Evolutionary conservation across 1,139 yeast species (phyloP).

Genomic region (Saccharomycopsis hybrid): DNA sequence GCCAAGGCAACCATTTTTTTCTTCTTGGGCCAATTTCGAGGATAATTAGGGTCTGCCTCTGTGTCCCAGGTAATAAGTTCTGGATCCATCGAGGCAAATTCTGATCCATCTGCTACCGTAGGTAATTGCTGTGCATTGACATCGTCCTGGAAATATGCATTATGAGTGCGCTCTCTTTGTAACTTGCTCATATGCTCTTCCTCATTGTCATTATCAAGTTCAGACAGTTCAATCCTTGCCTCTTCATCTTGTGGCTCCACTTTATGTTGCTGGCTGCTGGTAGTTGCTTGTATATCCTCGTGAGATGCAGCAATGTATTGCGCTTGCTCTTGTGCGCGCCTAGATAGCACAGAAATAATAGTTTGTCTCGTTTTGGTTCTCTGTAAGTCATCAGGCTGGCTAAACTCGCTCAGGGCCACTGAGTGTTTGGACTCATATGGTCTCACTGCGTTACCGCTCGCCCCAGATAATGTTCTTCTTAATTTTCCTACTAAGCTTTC

Average conservation of each 20-base stretch:
- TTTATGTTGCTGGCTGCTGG: no score
- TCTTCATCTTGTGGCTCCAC: no score
- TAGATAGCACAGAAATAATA: slow-evolving; percentile 15
- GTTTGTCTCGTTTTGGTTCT: slow-evolving; percentile 15
- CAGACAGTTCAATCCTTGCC: background rate
- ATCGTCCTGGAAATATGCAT: background rate
- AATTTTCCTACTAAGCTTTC: background rate
- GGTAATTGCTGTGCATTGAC: slow-evolving; percentile 29
- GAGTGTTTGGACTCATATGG: no score
- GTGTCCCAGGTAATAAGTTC: slow-evolving; percentile 65
- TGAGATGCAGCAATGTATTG: background rate
- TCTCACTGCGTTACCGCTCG: no score
- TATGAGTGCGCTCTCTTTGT: background rate
- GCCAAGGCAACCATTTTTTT: slow-evolving; percentile 39
- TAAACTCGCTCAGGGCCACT: no score
- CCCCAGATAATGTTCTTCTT: background rate
- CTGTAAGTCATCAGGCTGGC: no score
- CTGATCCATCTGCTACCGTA: slow-evolving; percentile 41
- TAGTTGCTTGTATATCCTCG: no score
- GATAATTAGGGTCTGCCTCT: slow-evolving; percentile 50
- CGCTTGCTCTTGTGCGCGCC: slow-evolving; percentile 7
- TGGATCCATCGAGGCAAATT: slow-evolving; percentile 47
- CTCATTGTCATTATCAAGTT: background rate
- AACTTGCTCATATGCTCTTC: background rate
- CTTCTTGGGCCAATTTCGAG: slow-evolving; percentile 49